Conservation (phyloP, 2,329 filamentous ascomycete genomes). For the Aspergillus fumigatiaffinis region DNA sequence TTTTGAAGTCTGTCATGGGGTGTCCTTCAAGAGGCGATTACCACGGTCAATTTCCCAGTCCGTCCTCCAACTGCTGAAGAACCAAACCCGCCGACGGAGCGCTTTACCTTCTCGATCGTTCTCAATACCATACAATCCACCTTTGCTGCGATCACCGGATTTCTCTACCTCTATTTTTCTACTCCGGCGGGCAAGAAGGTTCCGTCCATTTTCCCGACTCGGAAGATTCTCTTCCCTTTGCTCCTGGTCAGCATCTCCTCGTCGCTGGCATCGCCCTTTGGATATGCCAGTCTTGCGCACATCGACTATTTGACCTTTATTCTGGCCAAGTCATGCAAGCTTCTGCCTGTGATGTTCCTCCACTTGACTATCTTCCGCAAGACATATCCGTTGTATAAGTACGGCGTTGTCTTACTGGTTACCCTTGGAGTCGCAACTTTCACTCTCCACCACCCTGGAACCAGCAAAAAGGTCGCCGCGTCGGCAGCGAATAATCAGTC, state of each 20-base stretch:
- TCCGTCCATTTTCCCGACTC: slow-evolving; percentile 67
- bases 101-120: slow-evolving; percentile 91
- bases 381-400: slow-evolving; percentile 92
- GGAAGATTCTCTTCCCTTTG: slow-evolving; percentile 70
- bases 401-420: slow-evolving; percentile 84
- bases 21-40: slow-evolving; percentile 93
- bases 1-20: slow-evolving; percentile 78
- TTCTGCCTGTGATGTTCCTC: slow-evolving; percentile 96
- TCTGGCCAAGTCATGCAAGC: slow-evolving; percentile 95
- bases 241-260: slow-evolving; percentile 81
- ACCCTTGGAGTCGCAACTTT: slow-evolving; percentile 92
- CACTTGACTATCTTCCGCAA: slow-evolving; percentile 89
- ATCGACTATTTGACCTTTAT: slow-evolving; percentile 99
- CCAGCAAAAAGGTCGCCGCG: slow-evolving; percentile 50
- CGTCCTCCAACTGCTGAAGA: slow-evolving; percentile 44
- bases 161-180: slow-evolving; percentile 67
- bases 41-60: slow-evolving; percentile 79
- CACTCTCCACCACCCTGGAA: slow-evolving; percentile 75
- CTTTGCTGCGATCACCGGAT: slow-evolving; percentile 79
- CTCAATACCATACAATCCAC: slow-evolving; percentile 93
- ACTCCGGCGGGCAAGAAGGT: slow-evolving; percentile 53
- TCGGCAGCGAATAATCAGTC: slow-evolving; percentile 52
- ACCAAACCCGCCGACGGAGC: slow-evolving; percentile 49
- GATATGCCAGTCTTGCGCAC: slow-evolving; percentile 85
- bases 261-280: slow-evolving; percentile 89